phyloP scores from a whole-genome alignment of 345 rosid species.

The Microcos paniculata region DNA sequence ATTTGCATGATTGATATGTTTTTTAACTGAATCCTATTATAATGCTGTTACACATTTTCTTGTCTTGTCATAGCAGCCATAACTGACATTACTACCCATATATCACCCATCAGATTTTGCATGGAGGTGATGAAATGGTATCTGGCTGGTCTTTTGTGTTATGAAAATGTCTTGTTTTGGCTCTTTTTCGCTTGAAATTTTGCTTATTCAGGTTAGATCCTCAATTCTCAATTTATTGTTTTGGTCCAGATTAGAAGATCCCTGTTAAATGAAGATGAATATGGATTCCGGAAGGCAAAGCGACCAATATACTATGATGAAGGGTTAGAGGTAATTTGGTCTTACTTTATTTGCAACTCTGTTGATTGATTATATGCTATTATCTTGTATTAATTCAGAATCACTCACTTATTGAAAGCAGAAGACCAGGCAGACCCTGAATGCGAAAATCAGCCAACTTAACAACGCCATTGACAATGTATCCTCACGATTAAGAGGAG shows the following conservation, averaged over 20 bases:
- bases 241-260: slow-evolving; percentile 69
- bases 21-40: slow-evolving; percentile 1
- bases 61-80: background rate
- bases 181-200: background rate
- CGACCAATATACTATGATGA: slow-evolving; percentile 81
- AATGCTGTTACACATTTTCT: background rate
- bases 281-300: slow-evolving; percentile 69
- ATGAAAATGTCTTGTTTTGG: background rate
- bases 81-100: background rate
- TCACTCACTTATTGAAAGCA: slow-evolving; percentile 29
- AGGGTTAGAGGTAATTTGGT: slow-evolving; percentile 68
- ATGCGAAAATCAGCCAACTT: slow-evolving; percentile 80
- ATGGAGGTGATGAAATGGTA: background rate
- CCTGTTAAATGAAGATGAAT: slow-evolving; percentile 73
- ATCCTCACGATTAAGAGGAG: slow-evolving; percentile 84
- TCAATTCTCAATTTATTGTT: background rate
- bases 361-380: background rate
- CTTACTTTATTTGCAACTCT: background rate
- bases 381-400: background rate
- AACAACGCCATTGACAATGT: slow-evolving; percentile 93
- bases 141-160: background rate
- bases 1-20: background rate
- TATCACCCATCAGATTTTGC: background rate
- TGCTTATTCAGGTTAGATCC: slow-evolving; percentile 9
- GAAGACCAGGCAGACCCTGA: slow-evolving; percentile 86